phyloP scores from a whole-genome alignment of 495 filamentous ascomycete genomes.

The Evansstolkia leycettana region DNA sequence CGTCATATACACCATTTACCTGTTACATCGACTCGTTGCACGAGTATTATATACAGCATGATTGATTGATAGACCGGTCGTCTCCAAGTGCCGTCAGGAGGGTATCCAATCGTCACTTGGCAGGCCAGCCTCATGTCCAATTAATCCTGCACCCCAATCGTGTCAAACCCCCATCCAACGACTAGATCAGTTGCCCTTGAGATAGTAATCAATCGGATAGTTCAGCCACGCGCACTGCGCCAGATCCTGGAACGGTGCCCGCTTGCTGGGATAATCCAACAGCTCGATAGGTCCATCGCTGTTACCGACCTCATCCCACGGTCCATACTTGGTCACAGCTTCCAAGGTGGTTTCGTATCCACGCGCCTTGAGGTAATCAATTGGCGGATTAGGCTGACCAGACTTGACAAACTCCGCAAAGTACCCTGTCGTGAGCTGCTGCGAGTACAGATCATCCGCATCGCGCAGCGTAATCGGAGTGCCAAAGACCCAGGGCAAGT shows the following conservation, averaged over 20 bases:
- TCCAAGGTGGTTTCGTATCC: slow-evolving; percentile 17
- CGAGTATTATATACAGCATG: too few species aligned
- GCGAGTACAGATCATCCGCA: slow-evolving; percentile 11
- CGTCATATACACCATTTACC: too few species aligned
- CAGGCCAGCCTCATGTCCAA: too few species aligned
- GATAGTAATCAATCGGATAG: slow-evolving; percentile 18
- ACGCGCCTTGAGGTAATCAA: slow-evolving; percentile 15
- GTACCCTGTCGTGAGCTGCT: slow-evolving; percentile 16
- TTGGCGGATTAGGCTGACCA: slow-evolving; percentile 17
- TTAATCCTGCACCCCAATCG: too few species aligned
- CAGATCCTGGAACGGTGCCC: slow-evolving; percentile 17
- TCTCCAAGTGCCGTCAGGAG: too few species aligned
- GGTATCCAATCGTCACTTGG: too few species aligned
- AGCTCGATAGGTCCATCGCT: slow-evolving; percentile 18
- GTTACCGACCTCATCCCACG: too few species aligned
- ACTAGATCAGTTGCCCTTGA: neutral
- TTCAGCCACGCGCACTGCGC: slow-evolving; percentile 25
- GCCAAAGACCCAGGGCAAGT: slow-evolving; percentile 18
- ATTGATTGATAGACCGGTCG: too few species aligned
- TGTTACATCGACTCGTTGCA: too few species aligned
- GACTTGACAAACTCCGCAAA: slow-evolving; percentile 19
- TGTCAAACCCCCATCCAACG: too few species aligned
- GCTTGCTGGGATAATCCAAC: slow-evolving; percentile 17
- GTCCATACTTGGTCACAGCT: slow-evolving; percentile 4
- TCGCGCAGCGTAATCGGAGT: slow-evolving; percentile 12